Evolutionary conservation across 192 early-diverging fungal genomes (phyloP).

Genomic region (Geranomyces michiganensis): DNA sequence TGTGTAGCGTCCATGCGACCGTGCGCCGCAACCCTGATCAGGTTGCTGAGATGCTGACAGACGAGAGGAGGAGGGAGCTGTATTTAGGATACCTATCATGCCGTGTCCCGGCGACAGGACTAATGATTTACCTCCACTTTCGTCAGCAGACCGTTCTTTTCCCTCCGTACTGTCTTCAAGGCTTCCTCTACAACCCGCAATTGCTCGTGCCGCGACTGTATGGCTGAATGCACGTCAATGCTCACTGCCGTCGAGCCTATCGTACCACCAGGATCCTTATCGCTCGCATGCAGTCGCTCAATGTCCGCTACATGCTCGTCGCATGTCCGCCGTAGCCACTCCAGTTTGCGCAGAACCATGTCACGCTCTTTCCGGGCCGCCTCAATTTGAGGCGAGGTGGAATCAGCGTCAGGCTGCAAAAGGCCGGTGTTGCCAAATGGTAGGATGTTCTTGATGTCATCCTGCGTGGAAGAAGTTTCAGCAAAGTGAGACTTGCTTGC

Average conservation of each 20-base stretch:
- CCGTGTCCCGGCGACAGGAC: too few species aligned
- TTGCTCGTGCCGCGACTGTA: constrained; percentile 19
- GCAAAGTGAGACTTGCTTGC: background rate
- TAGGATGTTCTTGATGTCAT: constrained; percentile 13
- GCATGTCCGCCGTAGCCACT: constrained; percentile 8
- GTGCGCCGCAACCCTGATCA: background rate
- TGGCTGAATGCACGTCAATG: constrained; percentile 22
- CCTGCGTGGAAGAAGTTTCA: background rate
- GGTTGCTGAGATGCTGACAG: background rate
- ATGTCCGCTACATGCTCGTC: constrained; percentile 16
- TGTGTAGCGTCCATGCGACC: background rate
- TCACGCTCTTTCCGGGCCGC: constrained; percentile 15
- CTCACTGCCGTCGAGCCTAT: constrained; percentile 6
- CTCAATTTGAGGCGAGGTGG: constrained; percentile 1
- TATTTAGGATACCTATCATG: too few species aligned
- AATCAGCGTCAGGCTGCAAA: background rate
- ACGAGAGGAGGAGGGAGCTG: too few species aligned
- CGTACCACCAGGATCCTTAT: background rate
- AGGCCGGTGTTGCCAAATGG: constrained; percentile 4
- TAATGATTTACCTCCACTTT: constrained; percentile 1
- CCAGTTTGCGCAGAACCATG: constrained; percentile 20
- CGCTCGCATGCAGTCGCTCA: background rate
- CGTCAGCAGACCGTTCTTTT: background rate
- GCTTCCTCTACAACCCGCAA: constrained; percentile 19
- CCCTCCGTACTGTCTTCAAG: constrained; percentile 2